Evolutionary conservation across 805 yeast genomes (phyloP), one percentile per base, ranked within the genome.

Genomic region (Schizosaccharomyces japonicus): DNA sequence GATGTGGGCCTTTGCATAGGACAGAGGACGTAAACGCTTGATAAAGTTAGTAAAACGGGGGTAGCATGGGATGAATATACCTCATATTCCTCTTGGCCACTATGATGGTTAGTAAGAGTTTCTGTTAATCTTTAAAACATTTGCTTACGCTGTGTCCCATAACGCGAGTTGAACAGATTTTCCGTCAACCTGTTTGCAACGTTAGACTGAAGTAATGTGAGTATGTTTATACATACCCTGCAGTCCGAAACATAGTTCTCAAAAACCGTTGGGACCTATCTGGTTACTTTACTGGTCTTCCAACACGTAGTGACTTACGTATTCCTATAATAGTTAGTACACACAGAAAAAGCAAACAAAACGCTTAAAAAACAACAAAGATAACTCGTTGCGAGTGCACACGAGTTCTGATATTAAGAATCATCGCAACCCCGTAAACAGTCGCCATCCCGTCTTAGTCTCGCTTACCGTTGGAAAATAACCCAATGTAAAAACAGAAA

Each of bases 191-290:
- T 36, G 2, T 6, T 5, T n/a, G 25, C 17, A 23, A 7, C 13
- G 26, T 17, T 36, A 36, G 7, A n/a, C n/a, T n/a, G n/a, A 13
- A 36, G 13, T 19, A 1, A 2, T 36, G 8, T 6, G 13, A 36
- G 23, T 11, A 19, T 7, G 7, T 19, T 3, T 32, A 3, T 17
- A 36, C 42, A 2, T 36, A 85, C 92, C 50, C 94, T 67, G 61
- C 95, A 84, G 56, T 83, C 94, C 1, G 94, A 83, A 13, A 84
- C 94, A 60, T 85, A 83, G 60, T 85, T 84, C 55, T 84, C 95
- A 60, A 85, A 84, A 4, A 84, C 94, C 0, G 95, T 84, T 2
- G 95, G 95, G 54, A 81, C 92, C 60, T 83, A 78, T 15, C 3
- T 11, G 19, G n/a, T 29, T n/a, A 15, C 54, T 26, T 48, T 53